Percentiles rank a stretch among this genome's conserved stretches.
Conservation (phyloP, 2,329 filamentous ascomycete genomes). For the Tolypocladium sp. region DNA sequence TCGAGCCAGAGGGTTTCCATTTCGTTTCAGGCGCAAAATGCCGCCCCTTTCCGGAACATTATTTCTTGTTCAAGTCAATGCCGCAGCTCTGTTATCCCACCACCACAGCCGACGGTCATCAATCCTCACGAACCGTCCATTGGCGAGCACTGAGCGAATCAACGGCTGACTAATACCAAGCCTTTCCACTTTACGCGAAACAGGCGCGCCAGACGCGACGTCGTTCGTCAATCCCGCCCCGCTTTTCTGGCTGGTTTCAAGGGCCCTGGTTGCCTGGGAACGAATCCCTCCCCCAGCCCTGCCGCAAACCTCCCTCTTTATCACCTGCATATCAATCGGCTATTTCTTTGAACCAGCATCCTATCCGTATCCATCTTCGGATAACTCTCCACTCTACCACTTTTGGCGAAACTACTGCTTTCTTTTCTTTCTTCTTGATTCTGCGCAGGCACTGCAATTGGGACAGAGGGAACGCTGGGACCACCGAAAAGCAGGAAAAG, state of each 20-base stretch:
- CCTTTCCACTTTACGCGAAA: constrained; percentile 20
- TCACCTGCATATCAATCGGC: not conserved
- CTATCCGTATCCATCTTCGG: not conserved
- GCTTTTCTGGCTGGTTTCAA: not conserved
- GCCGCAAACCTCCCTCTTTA: no score
- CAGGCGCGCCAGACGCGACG: constrained; percentile 10
- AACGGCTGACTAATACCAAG: not conserved
- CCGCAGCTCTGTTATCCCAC: not conserved
- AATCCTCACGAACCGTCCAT: not conserved
- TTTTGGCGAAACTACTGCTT: not conserved
- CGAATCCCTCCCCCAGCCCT: not conserved
- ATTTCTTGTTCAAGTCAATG: not conserved
- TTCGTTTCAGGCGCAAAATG: no score
- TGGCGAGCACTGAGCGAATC: not conserved
- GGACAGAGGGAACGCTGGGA: not conserved
- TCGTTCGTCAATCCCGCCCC: not conserved
- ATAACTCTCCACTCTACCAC: not conserved
- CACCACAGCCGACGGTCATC: not conserved
- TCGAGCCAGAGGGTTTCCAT: no score
- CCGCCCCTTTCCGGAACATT: no score
- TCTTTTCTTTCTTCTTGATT: not conserved
- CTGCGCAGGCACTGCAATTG: not conserved
- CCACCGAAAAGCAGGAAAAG: not conserved
- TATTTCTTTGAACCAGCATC: not conserved
- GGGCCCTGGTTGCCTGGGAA: not conserved